Percentiles rank a stretch among this genome's conserved stretches.
Conservation (phyloP, 2,329 filamentous ascomycete genomes). For the Pseudonectria foliicola region DNA sequence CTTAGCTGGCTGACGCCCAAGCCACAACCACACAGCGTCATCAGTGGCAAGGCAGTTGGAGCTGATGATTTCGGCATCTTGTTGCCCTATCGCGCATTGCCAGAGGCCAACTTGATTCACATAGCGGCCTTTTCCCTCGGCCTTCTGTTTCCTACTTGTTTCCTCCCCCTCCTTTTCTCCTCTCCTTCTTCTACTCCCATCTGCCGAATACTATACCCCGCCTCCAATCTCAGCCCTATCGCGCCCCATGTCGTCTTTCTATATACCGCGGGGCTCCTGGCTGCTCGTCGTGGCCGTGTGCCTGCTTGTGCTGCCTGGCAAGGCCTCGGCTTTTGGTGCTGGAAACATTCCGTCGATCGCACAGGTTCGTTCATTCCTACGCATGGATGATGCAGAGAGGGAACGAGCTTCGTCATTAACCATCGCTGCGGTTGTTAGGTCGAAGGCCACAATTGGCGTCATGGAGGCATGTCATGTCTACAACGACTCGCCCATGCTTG, state of each 20-base stretch:
- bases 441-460: slow-evolving; percentile 63
- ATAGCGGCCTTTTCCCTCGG: no score
- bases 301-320: slow-evolving; percentile 49
- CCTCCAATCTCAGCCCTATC: slow-evolving; percentile 11
- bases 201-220: slow-evolving; percentile 4
- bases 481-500: slow-evolving; percentile 5
- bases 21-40: slow-evolving; percentile 1
- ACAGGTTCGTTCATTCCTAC: slow-evolving; percentile 25
- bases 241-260: slow-evolving; percentile 39
- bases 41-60: not conserved
- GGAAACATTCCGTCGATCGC: slow-evolving; percentile 64
- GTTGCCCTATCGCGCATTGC: no score
- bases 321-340: slow-evolving; percentile 57
- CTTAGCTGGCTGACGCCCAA: not conserved
- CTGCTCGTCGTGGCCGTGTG: slow-evolving; percentile 44
- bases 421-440: slow-evolving; percentile 36
- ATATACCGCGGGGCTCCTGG: slow-evolving; percentile 40
- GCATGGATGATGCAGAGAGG: no score
- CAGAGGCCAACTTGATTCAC: no score
- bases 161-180: not conserved
- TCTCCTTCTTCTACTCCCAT: slow-evolving; percentile 1
- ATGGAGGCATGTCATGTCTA: slow-evolving; percentile 44
- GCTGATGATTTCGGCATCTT: slow-evolving; percentile 7
- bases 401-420: slow-evolving; percentile 8
- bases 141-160: slow-evolving; percentile 1